Base-by-base conservation (phyloP, 2,329 filamentous ascomycete species). In the Xylaria hypoxylon region DNA sequence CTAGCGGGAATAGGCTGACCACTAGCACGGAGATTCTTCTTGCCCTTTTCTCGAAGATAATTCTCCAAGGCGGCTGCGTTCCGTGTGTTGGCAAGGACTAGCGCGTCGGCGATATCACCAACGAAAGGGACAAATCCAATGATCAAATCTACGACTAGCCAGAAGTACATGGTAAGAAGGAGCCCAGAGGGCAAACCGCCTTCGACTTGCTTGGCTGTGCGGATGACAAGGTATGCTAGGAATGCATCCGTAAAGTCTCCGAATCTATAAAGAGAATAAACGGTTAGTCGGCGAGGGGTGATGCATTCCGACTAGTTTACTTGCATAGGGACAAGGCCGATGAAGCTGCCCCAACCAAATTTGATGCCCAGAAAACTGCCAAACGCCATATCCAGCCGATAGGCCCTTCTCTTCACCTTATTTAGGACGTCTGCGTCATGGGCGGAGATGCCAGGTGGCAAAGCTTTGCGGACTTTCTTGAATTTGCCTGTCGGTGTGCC, bases 301-400 rank as follows among this genome's bases (percentile, higher is more conserved):
- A 19, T 11, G 45, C n/a, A 64, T 15, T 19, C n/a, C 5, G 8
- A 51, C 59, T 50, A 62, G 19, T 70, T 13, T 62, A 86, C 92
- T 85, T 85, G 93, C 87, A 87, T 87, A 72, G 96, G 96, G 61
- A 98, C 79, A 7, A 98, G 77, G 15, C 90, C 96, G 73, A 98
- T 92, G 64, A 97, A 87, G 73, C 90, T 92, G 58, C 92, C 89
- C 93, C 94, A 97, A 61, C 96, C 96, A 76, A 98, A 94, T 64
- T 90, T 88, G 65, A 97, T 86, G 48, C 94, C 93, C 70, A 91
- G 87, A 76, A 93, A 87, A 75, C 87, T 94, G 82, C 95, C 96
- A 5, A 97, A 86, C 62, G 87, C 88, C 83, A 93, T 91, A 79
- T 98, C 96, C 28, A 97, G 87, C 42, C 89, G 86, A 80, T 97